Conservation (phyloP, 768 basidiomycete genomes). For the Krasilnikovozyma curviuscula region DNA sequence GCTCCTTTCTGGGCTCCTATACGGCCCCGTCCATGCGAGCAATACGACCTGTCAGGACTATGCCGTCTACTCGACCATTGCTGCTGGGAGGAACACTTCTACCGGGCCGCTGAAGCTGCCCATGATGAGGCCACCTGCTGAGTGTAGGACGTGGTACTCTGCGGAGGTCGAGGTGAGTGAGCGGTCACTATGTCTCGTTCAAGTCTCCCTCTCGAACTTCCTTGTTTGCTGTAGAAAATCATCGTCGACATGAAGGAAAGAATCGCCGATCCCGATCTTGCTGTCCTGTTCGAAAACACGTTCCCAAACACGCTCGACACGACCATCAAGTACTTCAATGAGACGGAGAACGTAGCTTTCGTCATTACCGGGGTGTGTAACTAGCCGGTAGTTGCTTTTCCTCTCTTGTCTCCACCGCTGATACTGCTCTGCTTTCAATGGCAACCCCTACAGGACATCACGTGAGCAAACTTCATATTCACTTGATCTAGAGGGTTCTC, state of each 20-base stretch:
- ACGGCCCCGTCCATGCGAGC: too few species aligned
- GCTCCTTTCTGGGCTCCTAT: too few species aligned
- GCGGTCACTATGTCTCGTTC: background rate
- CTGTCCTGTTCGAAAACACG: slow-evolving; percentile 60
- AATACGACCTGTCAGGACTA: too few species aligned
- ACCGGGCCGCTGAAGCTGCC: slow-evolving; percentile 48
- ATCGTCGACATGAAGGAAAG: slow-evolving; percentile 52
- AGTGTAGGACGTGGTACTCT: slow-evolving; percentile 58
- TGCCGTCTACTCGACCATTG: too few species aligned
- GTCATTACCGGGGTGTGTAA: slow-evolving; percentile 52
- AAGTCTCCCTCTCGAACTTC: background rate
- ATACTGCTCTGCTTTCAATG: slow-evolving; percentile 2
- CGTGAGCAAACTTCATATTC: slow-evolving; percentile 31
- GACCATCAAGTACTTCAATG: slow-evolving; percentile 54
- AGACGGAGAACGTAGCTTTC: slow-evolving; percentile 50
- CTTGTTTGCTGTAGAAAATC: slow-evolving; percentile 32
- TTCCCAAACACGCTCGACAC: slow-evolving; percentile 70
- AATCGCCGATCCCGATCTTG: slow-evolving; percentile 57
- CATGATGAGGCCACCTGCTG: slow-evolving; percentile 49
- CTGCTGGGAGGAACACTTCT: too few species aligned
- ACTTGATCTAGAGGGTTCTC: slow-evolving; percentile 1
- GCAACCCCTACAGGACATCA: slow-evolving; percentile 42
- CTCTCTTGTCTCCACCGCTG: background rate
- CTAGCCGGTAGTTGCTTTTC: background rate
- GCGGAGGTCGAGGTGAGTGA: slow-evolving; percentile 47